These are phyloP conservation scores for Mycosphaerella sp. DNA, from an alignment of 2,329 filamentous ascomycete genomes.

Conservation along the genomic window DNA sequence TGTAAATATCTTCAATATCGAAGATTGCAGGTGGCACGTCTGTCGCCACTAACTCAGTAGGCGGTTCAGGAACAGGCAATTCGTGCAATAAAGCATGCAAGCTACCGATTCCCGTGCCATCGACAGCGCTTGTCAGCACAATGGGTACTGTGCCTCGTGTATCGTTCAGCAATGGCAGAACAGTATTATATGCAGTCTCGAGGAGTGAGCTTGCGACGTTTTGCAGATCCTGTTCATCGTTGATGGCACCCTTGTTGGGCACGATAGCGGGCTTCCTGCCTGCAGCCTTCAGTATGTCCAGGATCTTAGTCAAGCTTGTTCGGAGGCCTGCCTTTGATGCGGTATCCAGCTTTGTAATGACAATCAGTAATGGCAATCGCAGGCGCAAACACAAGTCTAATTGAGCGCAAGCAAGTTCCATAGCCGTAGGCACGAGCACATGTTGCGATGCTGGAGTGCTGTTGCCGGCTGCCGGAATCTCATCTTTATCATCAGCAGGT, in stretches of 20 bases:
- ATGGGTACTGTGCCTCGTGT: slow-evolving; percentile 63
- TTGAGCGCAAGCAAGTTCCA: slow-evolving; percentile 71
- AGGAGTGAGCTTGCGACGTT: slow-evolving; percentile 52
- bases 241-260: slow-evolving; percentile 28
- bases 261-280: slow-evolving; percentile 70
- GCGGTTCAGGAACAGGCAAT: slow-evolving; percentile 55
- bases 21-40: slow-evolving; percentile 52
- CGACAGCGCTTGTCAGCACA: slow-evolving; percentile 77
- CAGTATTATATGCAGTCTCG: slow-evolving; percentile 50
- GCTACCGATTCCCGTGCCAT: slow-evolving; percentile 71
- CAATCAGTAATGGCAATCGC: slow-evolving; percentile 66
- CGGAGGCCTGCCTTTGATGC: slow-evolving; percentile 67
- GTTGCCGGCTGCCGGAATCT: slow-evolving; percentile 36
- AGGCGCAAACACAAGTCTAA: slow-evolving; percentile 79
- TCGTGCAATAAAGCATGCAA: slow-evolving; percentile 74
- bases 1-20: slow-evolving; percentile 87
- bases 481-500: slow-evolving; percentile 65
- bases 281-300: slow-evolving; percentile 69
- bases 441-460: slow-evolving; percentile 49
- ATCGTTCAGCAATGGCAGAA: slow-evolving; percentile 47
- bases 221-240: slow-evolving; percentile 46
- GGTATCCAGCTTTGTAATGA: slow-evolving; percentile 87
- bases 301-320: slow-evolving; percentile 62
- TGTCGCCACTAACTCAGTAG: slow-evolving; percentile 36
- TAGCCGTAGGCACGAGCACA: slow-evolving; percentile 46